These are phyloP conservation scores for Chlamydomonas asymmetrica DNA, from an alignment of 139 green algal species.

Conservation along the genomic window DNA sequence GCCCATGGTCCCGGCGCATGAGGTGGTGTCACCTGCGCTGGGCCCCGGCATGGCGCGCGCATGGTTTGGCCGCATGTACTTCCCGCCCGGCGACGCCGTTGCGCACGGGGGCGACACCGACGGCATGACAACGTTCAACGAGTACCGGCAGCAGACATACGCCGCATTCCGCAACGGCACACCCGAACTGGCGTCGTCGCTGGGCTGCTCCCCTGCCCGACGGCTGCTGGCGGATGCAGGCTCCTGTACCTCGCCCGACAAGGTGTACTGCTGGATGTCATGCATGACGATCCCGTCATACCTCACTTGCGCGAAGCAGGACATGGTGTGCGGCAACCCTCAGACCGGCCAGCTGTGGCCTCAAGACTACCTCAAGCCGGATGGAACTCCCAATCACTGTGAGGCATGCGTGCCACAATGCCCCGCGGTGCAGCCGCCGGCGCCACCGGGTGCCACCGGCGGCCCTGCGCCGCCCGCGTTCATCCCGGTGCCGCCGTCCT, in stretches of 20 bases:
- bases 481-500: constrained; percentile 9
- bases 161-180: constrained; percentile 6
- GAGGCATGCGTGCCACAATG: no score
- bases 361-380: constrained; percentile 20
- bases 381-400: no score
- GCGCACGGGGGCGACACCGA: no score
- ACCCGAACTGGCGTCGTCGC: background rate
- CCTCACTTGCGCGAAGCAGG: constrained; percentile 5
- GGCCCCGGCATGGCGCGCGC: constrained; percentile 1
- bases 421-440: no score
- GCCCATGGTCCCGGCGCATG: constrained; percentile 20
- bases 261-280: constrained; percentile 43
- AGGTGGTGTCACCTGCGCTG: constrained; percentile 22
- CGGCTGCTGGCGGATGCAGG: constrained; percentile 24
- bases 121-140: constrained; percentile 7
- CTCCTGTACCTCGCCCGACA: constrained; percentile 6
- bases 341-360: constrained; percentile 26
- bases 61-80: constrained; percentile 43
- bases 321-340: constrained; percentile 1
- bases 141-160: constrained; percentile 32
- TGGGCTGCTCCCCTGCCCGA: constrained; percentile 15
- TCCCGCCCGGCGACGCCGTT: constrained; percentile 18
- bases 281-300: constrained; percentile 13
- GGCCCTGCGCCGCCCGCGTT: no score
- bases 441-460: no score